Evolutionary conservation across 2,329 filamentous ascomycete genomes (phyloP).

Genomic region (Alternaria tenuissima): DNA sequence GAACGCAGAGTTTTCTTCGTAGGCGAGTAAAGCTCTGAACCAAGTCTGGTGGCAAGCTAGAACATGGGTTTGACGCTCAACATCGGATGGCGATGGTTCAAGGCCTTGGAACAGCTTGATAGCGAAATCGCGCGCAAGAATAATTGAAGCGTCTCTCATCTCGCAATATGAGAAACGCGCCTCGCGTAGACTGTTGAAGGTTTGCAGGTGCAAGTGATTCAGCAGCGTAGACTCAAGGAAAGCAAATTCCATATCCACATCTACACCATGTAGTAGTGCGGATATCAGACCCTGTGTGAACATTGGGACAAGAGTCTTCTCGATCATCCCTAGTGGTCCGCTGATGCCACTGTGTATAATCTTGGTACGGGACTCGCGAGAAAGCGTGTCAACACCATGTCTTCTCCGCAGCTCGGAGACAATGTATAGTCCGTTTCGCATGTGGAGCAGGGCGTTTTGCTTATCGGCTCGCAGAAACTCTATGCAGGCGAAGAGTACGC

Average conservation of each 20-base stretch:
- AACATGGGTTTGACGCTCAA: not conserved
- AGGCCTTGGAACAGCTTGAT: conserved; percentile 9
- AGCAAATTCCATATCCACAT: conserved; percentile 12
- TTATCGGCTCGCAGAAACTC: conserved; percentile 55
- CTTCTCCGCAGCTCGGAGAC: not conserved
- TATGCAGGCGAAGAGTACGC: conserved; percentile 53
- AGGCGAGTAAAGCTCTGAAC: not conserved
- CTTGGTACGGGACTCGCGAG: not conserved
- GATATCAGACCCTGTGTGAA: conserved; percentile 23
- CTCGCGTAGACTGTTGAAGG: conserved; percentile 15
- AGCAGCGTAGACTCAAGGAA: conserved; percentile 6
- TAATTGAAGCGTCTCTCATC: conserved; percentile 16
- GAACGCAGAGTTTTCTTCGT: not conserved
- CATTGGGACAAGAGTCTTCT: conserved; percentile 23
- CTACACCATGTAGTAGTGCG: conserved; percentile 21
- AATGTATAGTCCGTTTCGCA: conserved; percentile 24
- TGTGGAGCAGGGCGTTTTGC: conserved; percentile 49
- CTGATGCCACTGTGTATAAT: not conserved
- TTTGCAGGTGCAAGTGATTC: not conserved
- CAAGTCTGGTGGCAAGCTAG: conserved; percentile 8
- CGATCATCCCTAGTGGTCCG: conserved; percentile 9
- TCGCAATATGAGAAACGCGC: conserved; percentile 16
- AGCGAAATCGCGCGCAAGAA: conserved; percentile 10
- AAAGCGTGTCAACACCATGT: not conserved
- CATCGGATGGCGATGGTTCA: conserved; percentile 6